Evolutionary conservation across 1,284 basidiomycete genomes (phyloP), one percentile per base, ranked within the genome.

Genomic region (Cryptococcus neoformans): DNA sequence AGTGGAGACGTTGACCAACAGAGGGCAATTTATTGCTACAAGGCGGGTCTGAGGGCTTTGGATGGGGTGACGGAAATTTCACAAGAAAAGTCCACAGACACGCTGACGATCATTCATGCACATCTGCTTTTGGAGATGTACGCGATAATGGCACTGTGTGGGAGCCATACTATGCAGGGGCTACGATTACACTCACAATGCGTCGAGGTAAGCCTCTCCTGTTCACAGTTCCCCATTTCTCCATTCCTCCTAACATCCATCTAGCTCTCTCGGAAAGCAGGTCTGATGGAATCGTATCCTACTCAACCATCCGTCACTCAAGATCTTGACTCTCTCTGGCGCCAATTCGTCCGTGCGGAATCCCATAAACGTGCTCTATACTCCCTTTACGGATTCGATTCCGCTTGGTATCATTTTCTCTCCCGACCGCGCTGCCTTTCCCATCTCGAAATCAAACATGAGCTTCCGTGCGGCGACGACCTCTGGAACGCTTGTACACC

Each of bases 381-480:
- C 40, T 47, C 56, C 6, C 41, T 66, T 10, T 67, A 70, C 45
- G 58, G 62, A 39, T 53, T 66, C 34, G 69, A 72, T 51, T 58
- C 62, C 1, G 54, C 56, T 5, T 70, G 63, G 62, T 72, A 72
- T 36, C 66, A 65, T 17, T 54, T 65, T 5, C 60, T 72, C 36
- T 70, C 68, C 4, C 48, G 59, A 6, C 69, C 69, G 0, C 60
- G 69, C 16, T 45, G 49, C 1, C 50, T 72, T 21, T 70, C 68
- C 17, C 69, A 72, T 42, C 61, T 67, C 12, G 69, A 72, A 51
- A 67, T 72, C 53, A 70, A 70, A 49, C 65, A 69, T 48, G 65
- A 67, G 40, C 49, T 72, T 53, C 69, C 69, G 0, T 66, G 63
- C 41, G 34, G 51, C 12, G 49, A 61, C 7, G 17, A 49, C 2